Evolutionary conservation across 1,284 basidiomycete species (phyloP), one percentile per base, ranked within the genome.

Genomic region (Tylopilus sp.): DNA sequence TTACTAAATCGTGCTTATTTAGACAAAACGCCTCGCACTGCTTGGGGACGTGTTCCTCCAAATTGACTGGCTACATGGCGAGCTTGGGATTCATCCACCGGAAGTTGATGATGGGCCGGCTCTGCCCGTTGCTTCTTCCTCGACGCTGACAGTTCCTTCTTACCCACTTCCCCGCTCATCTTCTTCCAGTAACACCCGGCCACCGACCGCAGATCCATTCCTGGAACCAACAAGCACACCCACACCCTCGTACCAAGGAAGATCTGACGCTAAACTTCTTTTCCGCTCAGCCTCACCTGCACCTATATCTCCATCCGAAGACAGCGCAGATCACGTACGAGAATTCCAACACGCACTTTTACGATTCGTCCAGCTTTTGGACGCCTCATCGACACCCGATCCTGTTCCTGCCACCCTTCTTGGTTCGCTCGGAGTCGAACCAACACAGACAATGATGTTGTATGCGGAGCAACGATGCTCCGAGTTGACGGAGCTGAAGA

Each of bases 31-130:
- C 44, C 81, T 92, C 38, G 81, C 84, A 53, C 84, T 90, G 60
- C 82, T 95, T n/a, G 87, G 88, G 3, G 78, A 82, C 12, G 83
- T 86, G 38, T 87, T 95, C 66, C 77, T 89, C 22, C 90, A 94
- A 64, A 90, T 95, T 44, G 91, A 94, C 73, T 93, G 90, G 86
- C 80, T 95, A n/a, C 87, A 94, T 71, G 84, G 87, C 26, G 93
- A 95, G 76, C 85, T 96, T 6, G 94, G 92, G 24, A 87, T 95
- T 55, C 63, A 82, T 24, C 84, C 88, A 26, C 89, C 89, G 10
- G 78, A 83, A 12, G 69, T 85, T 4, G 83, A 88, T 22, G 84
- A 87, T 24, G 19, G 58, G 1, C 44, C 66, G 32, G 22, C 60
- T 29, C 44, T 57, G 44, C 67, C 76, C 16, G 52, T 65, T 32